phyloP scores from a whole-genome alignment of 108 stramenopile genomes.

The Fragilaria crotonensis region DNA sequence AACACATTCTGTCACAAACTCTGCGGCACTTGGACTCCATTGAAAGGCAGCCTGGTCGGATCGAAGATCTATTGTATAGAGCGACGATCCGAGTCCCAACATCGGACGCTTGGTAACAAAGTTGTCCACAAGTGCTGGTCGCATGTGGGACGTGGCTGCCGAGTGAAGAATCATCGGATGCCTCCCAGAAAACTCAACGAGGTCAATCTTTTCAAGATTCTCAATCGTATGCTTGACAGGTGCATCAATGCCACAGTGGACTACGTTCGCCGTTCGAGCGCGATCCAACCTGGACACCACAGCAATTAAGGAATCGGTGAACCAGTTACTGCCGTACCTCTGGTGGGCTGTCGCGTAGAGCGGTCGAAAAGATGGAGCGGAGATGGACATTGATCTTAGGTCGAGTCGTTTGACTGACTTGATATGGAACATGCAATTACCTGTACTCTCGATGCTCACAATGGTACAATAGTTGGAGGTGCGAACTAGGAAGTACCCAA shows the following conservation, averaged over 20 bases:
- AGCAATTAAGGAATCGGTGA: constrained; percentile 40
- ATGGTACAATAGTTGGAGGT: constrained; percentile 41
- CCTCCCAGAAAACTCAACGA: constrained; percentile 30
- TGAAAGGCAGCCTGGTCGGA: constrained; percentile 37
- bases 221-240: constrained; percentile 3
- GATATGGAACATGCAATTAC: constrained; percentile 20
- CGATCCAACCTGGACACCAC: constrained; percentile 25
- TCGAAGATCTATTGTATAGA: constrained; percentile 63
- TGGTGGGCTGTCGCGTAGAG: constrained; percentile 42
- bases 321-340: constrained; percentile 37
- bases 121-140: constrained; percentile 21
- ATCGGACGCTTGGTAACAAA: constrained; percentile 6
- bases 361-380: constrained; percentile 41
- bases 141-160: constrained; percentile 35
- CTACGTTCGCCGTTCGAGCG: neutral
- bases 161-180: constrained; percentile 58
- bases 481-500: constrained; percentile 31
- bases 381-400: constrained; percentile 22
- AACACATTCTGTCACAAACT: constrained; percentile 49
- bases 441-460: too few species aligned
- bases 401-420: constrained; percentile 44
- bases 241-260: constrained; percentile 9
- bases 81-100: constrained; percentile 40
- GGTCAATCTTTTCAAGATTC: constrained; percentile 28
- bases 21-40: constrained; percentile 77